Evolutionary conservation across 2,329 filamentous ascomycete species (phyloP).

Genomic region (Fusarium sublunatum): DNA sequence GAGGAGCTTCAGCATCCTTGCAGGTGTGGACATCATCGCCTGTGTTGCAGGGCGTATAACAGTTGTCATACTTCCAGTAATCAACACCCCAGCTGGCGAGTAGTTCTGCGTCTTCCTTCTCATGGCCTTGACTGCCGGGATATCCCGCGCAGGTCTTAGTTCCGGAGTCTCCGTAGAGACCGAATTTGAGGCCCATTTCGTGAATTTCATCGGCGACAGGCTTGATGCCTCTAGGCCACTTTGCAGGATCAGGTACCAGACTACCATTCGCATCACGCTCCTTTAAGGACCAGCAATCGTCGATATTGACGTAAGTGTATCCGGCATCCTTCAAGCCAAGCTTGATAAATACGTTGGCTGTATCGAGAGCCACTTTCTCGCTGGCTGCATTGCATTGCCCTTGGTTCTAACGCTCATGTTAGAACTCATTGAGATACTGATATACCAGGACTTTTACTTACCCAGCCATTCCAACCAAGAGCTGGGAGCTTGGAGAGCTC

Average conservation of each 20-base stretch:
- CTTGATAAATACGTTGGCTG: conserved; percentile 20
- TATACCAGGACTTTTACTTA: background rate
- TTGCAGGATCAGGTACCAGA: conserved; percentile 18
- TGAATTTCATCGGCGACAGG: conserved; percentile 25
- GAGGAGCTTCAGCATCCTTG: conserved; percentile 5
- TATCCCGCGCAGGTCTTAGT: conserved; percentile 25
- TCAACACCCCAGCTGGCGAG: conserved; percentile 29
- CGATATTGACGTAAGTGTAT: conserved; percentile 26
- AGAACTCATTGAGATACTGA: background rate
- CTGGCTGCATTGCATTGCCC: conserved; percentile 27
- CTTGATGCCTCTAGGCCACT: conserved; percentile 31
- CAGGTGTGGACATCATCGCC: conserved; percentile 22
- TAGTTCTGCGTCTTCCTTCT: conserved; percentile 21
- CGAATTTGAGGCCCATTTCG: conserved; percentile 27
- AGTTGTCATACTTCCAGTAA: conserved; percentile 32
- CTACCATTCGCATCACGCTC: conserved; percentile 24
- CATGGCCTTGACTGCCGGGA: conserved; percentile 23
- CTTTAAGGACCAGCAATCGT: conserved; percentile 30
- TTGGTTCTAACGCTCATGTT: conserved; percentile 8
- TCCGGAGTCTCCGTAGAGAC: conserved; percentile 18
- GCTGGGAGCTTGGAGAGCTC: conserved; percentile 24
- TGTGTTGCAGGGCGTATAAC: conserved; percentile 21
- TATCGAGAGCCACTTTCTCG: conserved; percentile 24
- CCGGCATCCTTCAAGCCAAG: conserved; percentile 24
- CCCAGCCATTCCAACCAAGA: conserved; percentile 29